Percentiles rank a stretch among this genome's conserved stretches.
Evolutionary conservation across 768 basidiomycete genomes (phyloP).

Genomic region (Lactarius trivialis): DNA sequence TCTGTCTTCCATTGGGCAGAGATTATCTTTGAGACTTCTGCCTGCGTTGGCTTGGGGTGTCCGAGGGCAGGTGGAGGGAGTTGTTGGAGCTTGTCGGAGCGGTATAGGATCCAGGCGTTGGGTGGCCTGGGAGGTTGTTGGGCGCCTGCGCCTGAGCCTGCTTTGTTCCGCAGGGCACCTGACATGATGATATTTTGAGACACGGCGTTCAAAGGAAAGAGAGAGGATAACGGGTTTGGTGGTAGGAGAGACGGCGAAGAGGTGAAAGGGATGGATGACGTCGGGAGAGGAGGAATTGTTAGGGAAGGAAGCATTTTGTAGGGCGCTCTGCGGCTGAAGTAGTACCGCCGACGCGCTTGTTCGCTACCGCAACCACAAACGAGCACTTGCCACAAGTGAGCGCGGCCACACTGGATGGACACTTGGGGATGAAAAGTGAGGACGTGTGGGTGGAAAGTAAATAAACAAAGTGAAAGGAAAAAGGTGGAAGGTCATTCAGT

Average conservation of each 20-base stretch:
- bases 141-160: constrained; percentile 8
- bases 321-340: constrained; percentile 1
- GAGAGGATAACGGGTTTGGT: background rate
- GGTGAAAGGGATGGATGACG: background rate
- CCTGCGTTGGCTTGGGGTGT: constrained; percentile 32
- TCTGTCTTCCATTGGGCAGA: constrained; percentile 38
- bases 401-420: background rate
- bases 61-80: constrained; percentile 27
- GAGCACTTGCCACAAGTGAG: constrained; percentile 3
- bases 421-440: background rate
- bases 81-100: constrained; percentile 37
- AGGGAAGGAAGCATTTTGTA: constrained; percentile 20
- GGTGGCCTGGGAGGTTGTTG: constrained; percentile 34
- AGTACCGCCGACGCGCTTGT: background rate
- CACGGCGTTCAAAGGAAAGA: background rate
- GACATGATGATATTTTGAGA: constrained; percentile 13
- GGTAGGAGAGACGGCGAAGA: background rate
- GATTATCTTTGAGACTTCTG: constrained; percentile 39
- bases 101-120: constrained; percentile 47
- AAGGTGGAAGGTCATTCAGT: background rate
- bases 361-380: background rate
- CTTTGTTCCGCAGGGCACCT: constrained; percentile 1
- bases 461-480: background rate
- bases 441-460: background rate
- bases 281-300: background rate